Evolutionary conservation across 352 stramenopile genomes (phyloP), one percentile per base, ranked within the genome.

Genomic region (Pythium periplocum): DNA sequence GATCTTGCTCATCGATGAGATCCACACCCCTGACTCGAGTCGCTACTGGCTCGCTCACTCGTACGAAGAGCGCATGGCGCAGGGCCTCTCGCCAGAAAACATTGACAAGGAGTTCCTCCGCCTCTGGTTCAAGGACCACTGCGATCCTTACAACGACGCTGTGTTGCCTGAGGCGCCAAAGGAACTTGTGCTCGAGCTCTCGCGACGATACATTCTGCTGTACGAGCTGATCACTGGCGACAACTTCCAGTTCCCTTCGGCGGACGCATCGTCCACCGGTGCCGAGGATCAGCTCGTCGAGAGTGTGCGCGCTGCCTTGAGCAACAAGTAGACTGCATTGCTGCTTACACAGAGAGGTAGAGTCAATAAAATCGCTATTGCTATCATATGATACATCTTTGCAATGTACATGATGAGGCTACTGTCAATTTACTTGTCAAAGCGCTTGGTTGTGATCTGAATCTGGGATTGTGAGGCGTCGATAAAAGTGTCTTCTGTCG

Each of bases 81-180:
- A 68, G 4, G 90, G 89, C 4, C 69, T 90, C 48, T 96, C 97
- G 51, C 97, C 97, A 11, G 96, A 99, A 55, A 99, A 99, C 71
- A 99, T 99, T 58, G 97, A 99, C 75, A 99, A 99, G 83, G 97
- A 99, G 75, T 99, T 99, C 64, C 68, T 99, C 48, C 83, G 97
- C 51, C 78, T 98, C 39, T 99, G 97, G 97, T 99, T 98, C 76
- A 81, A 86, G 50, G 78, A 98, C 35, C 86, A 98, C 71, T 99
- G 97, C 71, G 96, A 99, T 74, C 97, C 97, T 40, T 99, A 99
- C 84, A 97, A 98, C 9, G 94, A 98, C 68, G 78, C 73, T 11
- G 79, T 90, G 36, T 67, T 99, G 39, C 97, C 97, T 1, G 96
- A 98, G 33, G 97, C 97, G 9, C 97, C 97, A 4, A 86, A 81